Evolutionary conservation across 345 rosid species (phyloP), one percentile per base, ranked within the genome.

Genomic region (Eucalyptus paniculata): DNA sequence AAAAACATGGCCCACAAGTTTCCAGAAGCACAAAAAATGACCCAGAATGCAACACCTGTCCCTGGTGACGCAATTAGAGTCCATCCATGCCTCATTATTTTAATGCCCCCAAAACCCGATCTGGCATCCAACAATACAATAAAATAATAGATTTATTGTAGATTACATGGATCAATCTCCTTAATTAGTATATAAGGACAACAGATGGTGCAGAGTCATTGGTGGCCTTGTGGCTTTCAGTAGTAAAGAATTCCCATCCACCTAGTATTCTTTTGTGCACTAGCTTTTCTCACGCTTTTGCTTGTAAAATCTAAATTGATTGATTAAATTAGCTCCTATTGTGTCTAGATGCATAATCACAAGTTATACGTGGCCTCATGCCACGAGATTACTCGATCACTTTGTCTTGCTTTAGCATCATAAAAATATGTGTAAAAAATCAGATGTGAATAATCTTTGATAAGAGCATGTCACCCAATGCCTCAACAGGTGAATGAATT

Each of bases 171-270:
- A 86, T 86, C 62, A 9, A 50, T 34, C 58, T 86, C 42, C 40
- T 86, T 19, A 51, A 34, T 53, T 51, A 53, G 88, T 86, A 40
- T 86, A 53, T 19, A 86, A 86, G 62, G 45, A 19, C 45, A 50
- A 23, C 88, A 53, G 56, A n/a, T 86, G 88, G n/a, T 45, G 45
- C 89, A 91, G 67, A 86, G 91, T 88, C 90, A 91, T 93, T 92
- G 89, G 90, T 88, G 89, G 91, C 45, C 87, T 90, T 86, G 91
- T 90, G 92, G 93, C 91, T 89, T 87, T 67, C 89, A 88, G 91
- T 89, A 65, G 82, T 72, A 69, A 30, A 50, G 37, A 86, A 88
- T 44, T 86, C 67, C 88, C 47, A 62, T 86, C 88, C 53, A 77
- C 85, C 85, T 77, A 77, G 85, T 37, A 77, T 77, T 77, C 47